phyloP scores from a whole-genome alignment of 2,329 filamentous ascomycete genomes.

The Fusarium succisae region DNA sequence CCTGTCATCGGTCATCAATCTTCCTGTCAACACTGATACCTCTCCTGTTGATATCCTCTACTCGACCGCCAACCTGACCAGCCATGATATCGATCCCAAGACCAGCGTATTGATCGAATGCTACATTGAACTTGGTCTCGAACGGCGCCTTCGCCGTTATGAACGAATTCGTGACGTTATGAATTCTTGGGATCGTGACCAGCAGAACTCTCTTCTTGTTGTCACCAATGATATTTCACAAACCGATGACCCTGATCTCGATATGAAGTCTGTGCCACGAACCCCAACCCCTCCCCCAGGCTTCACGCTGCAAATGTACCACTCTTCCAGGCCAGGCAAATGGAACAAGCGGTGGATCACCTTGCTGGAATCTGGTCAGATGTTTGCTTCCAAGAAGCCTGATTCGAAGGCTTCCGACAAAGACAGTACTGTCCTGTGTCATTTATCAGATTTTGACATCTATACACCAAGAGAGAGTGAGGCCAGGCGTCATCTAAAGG shows the following conservation, averaged over 20 bases:
- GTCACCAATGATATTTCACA: constrained; percentile 65
- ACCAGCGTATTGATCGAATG: constrained; percentile 80
- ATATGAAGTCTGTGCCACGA: constrained; percentile 69
- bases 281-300: constrained; percentile 69
- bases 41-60: constrained; percentile 77
- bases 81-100: constrained; percentile 69
- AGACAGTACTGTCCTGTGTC: constrained; percentile 77
- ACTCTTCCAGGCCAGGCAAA: constrained; percentile 83
- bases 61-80: constrained; percentile 70
- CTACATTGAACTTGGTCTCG: constrained; percentile 79
- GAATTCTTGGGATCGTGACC: constrained; percentile 91
- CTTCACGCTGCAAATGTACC: constrained; percentile 76
- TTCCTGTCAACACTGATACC: constrained; percentile 80
- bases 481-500: constrained; percentile 75
- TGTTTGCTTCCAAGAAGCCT: constrained; percentile 74
- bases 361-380: constrained; percentile 77
- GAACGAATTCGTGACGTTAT: constrained; percentile 87
- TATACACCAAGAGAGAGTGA: constrained; percentile 79
- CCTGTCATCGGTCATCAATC: constrained; percentile 71
- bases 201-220: constrained; percentile 78
- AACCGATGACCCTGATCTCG: constrained; percentile 69
- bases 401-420: constrained; percentile 69
- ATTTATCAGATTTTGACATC: constrained; percentile 92
- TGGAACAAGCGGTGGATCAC: constrained; percentile 90
- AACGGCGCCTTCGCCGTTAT: constrained; percentile 84